A percentile compares a stretch with the other conserved stretches of the same genome.
phyloP scores from a whole-genome alignment of 805 yeast species.

The Starmerella tilneyi region DNA sequence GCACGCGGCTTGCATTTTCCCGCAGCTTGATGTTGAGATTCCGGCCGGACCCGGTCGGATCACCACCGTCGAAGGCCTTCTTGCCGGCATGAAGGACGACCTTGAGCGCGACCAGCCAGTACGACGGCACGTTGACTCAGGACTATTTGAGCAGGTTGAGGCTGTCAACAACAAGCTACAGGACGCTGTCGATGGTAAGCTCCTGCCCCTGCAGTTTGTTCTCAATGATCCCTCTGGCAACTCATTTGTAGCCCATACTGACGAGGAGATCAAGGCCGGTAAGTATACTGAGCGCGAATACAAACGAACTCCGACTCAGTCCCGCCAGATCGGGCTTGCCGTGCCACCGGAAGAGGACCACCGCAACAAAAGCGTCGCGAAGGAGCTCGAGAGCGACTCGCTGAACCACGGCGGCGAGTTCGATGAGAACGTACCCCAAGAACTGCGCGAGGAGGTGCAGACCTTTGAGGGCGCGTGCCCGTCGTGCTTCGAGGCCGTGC shows the following conservation, averaged over 20 bases:
- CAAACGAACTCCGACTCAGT: conserved; percentile 77
- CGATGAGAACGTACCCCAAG: conserved; percentile 58
- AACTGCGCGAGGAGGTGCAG: conserved; percentile 81
- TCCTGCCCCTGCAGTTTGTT: conserved; percentile 63
- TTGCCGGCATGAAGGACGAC: conserved; percentile 74
- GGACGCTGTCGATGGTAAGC: conserved; percentile 53
- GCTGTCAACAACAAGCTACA: conserved; percentile 52
- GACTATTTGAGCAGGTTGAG: conserved; percentile 62
- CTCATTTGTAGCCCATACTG: conserved; percentile 69
- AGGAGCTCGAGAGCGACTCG: conserved; percentile 26
- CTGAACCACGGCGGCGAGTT: conserved; percentile 46
- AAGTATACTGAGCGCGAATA: conserved; percentile 84
- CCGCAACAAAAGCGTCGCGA: conserved; percentile 38
- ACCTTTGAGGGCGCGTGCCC: conserved; percentile 89
- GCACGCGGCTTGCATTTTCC: conserved; percentile 65
- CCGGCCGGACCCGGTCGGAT: conserved; percentile 92
- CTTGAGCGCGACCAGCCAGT: conserved; percentile 69
- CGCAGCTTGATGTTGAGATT: conserved; percentile 82
- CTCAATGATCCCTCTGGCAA: conserved; percentile 95
- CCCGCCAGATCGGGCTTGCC: conserved; percentile 63
- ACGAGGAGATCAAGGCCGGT: conserved; percentile 75
- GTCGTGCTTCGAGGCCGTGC: conserved; percentile 69
- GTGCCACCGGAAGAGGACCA: conserved; percentile 29
- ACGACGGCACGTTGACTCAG: conserved; percentile 66
- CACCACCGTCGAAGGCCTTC: conserved; percentile 83